Percentiles rank a stretch among this genome's conserved stretches.
phyloP scores from a whole-genome alignment of 176 grass and related monocot genomes.

The Oryza australiensis region DNA sequence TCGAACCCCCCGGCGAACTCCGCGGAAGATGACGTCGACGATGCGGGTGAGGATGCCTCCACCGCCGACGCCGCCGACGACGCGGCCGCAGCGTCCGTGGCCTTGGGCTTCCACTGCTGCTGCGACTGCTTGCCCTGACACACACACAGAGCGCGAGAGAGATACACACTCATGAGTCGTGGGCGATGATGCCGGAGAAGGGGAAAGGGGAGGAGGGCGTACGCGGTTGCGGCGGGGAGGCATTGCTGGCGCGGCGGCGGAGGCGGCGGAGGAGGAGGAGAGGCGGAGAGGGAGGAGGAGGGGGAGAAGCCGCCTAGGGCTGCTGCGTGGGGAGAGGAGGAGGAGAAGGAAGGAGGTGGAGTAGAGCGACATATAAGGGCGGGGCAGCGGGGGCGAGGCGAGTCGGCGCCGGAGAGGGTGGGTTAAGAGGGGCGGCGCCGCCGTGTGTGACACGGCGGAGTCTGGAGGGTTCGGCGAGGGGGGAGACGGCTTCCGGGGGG shows the following conservation, averaged over 20 bases:
- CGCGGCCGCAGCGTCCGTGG: not conserved
- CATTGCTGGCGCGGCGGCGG: slow-evolving; percentile 23
- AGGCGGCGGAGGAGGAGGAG: slow-evolving; percentile 14
- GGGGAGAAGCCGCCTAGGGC: slow-evolving; percentile 34
- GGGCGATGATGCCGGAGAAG: not conserved
- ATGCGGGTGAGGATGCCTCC: not conserved
- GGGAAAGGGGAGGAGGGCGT: not conserved
- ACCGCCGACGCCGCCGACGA: not conserved
- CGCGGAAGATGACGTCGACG: not conserved
- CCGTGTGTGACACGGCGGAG: not conserved
- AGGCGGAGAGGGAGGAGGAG: slow-evolving; percentile 38
- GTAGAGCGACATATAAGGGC: not conserved
- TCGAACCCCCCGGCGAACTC: slow-evolving; percentile 5
- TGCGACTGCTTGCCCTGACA: slow-evolving; percentile 36
- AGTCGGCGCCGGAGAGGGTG: not conserved
- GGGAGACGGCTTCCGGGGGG: no score
- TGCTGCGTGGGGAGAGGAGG: slow-evolving; percentile 23
- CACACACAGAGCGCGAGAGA: not conserved
- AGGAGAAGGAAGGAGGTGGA: not conserved
- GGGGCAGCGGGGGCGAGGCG: no score
- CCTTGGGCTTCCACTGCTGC: slow-evolving; percentile 53
- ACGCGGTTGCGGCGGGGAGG: slow-evolving; percentile 32
- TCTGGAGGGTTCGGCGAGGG: not conserved
- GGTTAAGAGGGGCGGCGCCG: no score
- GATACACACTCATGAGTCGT: not conserved